Conservation (phyloP, 768 basidiomycete species). For the Saitozyma sp. region DNA sequence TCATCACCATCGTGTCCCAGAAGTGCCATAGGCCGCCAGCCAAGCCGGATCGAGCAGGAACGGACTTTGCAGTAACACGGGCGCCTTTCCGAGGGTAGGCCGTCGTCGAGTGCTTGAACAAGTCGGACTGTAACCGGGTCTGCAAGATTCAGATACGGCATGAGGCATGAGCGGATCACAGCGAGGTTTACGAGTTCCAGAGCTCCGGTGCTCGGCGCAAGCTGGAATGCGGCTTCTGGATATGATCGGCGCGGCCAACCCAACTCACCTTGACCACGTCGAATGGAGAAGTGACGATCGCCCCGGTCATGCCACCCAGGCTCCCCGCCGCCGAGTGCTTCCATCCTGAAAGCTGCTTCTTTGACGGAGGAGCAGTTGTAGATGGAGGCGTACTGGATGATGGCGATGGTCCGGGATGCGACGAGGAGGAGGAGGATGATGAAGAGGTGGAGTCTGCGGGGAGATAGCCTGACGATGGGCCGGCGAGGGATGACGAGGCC, state of each 20-base stretch:
- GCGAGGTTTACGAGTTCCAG: background rate
- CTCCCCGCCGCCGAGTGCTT: slow-evolving; percentile 53
- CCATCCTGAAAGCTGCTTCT: slow-evolving; percentile 37
- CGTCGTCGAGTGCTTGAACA: slow-evolving; percentile 59
- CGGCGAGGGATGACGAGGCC: slow-evolving; percentile 53
- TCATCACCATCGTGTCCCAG: slow-evolving; percentile 87
- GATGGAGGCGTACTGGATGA: slow-evolving; percentile 29
- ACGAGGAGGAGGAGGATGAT: too few species aligned
- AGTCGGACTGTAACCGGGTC: slow-evolving; percentile 88
- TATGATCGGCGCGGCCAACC: too few species aligned
- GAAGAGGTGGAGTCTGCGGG: too few species aligned
- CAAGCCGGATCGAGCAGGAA: slow-evolving; percentile 50
- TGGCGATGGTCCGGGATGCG: slow-evolving; percentile 64
- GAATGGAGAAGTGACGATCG: slow-evolving; percentile 93
- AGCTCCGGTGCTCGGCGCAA: background rate
- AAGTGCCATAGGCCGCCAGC: slow-evolving; percentile 80
- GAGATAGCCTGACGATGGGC: slow-evolving; percentile 59
- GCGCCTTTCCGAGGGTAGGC: slow-evolving; percentile 17
- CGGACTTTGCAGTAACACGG: slow-evolving; percentile 52
- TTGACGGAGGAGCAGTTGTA: slow-evolving; percentile 24
- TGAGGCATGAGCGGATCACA: background rate
- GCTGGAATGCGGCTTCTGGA: background rate
- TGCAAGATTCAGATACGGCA: slow-evolving; percentile 14
- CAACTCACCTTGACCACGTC: slow-evolving; percentile 78
- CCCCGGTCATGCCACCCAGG: slow-evolving; percentile 95